phyloP scores from a whole-genome alignment of 805 yeast species.

The Hermanozyma aechmeae region DNA sequence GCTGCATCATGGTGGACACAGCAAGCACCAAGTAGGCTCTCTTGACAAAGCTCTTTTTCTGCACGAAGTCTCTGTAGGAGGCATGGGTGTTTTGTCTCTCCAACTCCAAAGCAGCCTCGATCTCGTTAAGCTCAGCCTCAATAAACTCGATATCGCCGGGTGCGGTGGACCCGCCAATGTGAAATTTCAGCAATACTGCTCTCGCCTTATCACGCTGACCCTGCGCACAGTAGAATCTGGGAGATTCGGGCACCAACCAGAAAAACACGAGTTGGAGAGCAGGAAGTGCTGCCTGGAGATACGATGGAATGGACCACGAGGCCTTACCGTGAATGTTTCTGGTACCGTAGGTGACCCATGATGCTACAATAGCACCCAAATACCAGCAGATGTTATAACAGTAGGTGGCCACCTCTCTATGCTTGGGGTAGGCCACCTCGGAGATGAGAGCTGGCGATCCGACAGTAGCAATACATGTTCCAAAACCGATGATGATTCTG shows the following conservation, averaged over 20 bases:
- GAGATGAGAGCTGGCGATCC: conserved; percentile 40
- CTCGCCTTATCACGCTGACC: conserved; percentile 36
- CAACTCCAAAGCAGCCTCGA: conserved; percentile 20
- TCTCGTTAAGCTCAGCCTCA: conserved; percentile 16
- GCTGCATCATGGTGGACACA: conserved; percentile 31
- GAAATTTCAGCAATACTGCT: conserved; percentile 26
- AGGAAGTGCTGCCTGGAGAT: no score
- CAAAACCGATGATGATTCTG: conserved; percentile 42
- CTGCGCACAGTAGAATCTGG: conserved; percentile 34
- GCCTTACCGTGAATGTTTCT: conserved; percentile 19
- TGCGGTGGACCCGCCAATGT: conserved; percentile 29
- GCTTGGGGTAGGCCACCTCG: conserved; percentile 39
- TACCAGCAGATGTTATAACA: conserved; percentile 45
- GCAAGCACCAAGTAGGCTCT: conserved; percentile 26
- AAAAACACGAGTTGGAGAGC: no score
- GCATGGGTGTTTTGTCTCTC: conserved; percentile 25
- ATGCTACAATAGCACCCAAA: conserved; percentile 43
- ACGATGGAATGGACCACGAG: no score
- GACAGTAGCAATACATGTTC: conserved; percentile 31
- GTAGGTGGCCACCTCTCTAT: conserved; percentile 22
- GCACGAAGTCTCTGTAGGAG: conserved; percentile 29
- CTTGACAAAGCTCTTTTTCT: conserved; percentile 30
- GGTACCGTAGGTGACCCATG: conserved; percentile 43
- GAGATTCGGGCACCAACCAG: conserved; percentile 38
- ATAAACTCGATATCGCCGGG: conserved; percentile 11